Percentiles rank a stretch among this genome's conserved stretches.
Conservation (phyloP, 345 rosid species). For the Populus davidiana region DNA sequence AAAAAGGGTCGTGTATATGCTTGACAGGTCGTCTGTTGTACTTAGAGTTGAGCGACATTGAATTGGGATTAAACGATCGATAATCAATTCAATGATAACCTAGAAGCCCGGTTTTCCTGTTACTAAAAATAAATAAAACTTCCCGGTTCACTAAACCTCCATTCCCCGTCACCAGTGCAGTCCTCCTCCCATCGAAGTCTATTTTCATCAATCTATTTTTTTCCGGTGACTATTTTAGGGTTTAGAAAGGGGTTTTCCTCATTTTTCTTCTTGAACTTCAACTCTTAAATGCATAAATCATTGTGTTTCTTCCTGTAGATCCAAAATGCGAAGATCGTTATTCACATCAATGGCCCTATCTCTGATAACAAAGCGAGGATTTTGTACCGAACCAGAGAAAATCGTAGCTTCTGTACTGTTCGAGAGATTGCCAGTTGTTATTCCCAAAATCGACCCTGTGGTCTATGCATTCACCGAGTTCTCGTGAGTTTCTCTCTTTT, state of each 20-base stretch:
- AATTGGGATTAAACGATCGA: no score
- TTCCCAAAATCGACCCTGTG: conserved; percentile 84
- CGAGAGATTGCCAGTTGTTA: conserved; percentile 87
- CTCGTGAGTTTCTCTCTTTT: conserved; percentile 50
- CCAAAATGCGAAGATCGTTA: conserved; percentile 53
- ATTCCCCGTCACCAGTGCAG: no score
- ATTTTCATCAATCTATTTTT: no score
- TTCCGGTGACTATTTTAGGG: neutral
- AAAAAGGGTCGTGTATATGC: no score
- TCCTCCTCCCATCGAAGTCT: no score
- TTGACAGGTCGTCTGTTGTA: no score
- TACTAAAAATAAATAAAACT: no score
- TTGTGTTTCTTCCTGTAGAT: neutral
- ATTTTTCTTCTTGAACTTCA: neutral
- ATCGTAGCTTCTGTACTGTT: conserved; percentile 88
- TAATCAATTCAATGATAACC: neutral
- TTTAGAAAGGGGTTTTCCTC: conserved; percentile 1
- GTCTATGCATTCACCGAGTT: conserved; percentile 92
- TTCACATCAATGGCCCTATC: conserved; percentile 26
- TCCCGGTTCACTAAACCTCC: neutral
- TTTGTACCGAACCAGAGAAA: conserved; percentile 64
- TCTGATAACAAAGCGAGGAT: conserved; percentile 38
- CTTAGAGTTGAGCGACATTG: no score
- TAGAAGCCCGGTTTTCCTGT: neutral
- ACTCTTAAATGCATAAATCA: neutral